Evolutionary conservation across 805 yeast genomes (phyloP), one percentile per base, ranked within the genome.

Genomic region (Saccharomycopsis sp.): DNA sequence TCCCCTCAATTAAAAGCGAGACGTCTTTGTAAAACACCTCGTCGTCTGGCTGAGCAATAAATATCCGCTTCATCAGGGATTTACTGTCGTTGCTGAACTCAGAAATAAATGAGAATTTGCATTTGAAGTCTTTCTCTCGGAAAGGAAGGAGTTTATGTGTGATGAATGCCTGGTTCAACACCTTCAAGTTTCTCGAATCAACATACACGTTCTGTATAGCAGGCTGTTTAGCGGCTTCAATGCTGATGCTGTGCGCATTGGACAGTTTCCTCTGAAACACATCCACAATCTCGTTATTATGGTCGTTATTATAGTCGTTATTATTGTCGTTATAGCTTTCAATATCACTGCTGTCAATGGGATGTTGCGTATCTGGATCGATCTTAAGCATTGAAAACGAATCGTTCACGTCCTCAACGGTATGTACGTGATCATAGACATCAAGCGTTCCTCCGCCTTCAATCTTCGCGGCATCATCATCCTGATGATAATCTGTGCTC

Each of bases 51-150:
- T 23, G 54, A 5, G 64, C 53, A 5, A 59, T 52, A 49, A 54
- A 61, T 22, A 61, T 22, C 17, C 19, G 19, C n/a, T 38, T 55
- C 51, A 57, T 19, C 17, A 23, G 9, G 9, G 34, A 15, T 47
- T 49, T 34, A 14, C 29, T 22, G 14, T 47, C 14, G 50, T 19
- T 17, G 12, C 23, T 35, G 24, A n/a, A 8, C 38, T 52, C 50
- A 54, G 25, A 52, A 35, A 61, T 38, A 38, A 51, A 56, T 15
- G 64, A 41, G 34, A 61, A 54, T 25, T 55, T 58, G 35, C 64
- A 61, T 20, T 58, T 51, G 47, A 61, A 61, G 50, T 61, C 62
- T 19, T 61, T 61, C 29, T 47, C 58, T 24, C 29, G 19, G 38
- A 59, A 61, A 1, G 60, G 62, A 15, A 58, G 41, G 12, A 61